Conservation (phyloP, 768 basidiomycete genomes). For the Chalciporus chontae region DNA sequence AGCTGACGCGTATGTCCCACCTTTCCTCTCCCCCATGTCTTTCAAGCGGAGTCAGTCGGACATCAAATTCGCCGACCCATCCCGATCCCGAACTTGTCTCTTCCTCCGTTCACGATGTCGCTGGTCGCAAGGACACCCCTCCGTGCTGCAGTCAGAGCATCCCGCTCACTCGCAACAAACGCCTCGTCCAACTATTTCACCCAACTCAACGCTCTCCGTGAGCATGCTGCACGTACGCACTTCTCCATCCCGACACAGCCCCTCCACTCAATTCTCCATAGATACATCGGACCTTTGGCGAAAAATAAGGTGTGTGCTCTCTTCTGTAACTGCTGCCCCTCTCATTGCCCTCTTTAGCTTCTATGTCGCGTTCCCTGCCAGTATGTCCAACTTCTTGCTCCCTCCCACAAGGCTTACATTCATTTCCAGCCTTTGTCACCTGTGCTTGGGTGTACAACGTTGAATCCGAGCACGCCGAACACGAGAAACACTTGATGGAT, state of each 20-base stretch:
- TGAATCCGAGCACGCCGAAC: constrained; percentile 64
- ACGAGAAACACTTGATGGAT: constrained; percentile 64
- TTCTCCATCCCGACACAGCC: constrained; percentile 5
- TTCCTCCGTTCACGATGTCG: constrained; percentile 38
- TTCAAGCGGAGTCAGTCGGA: constrained; percentile 27
- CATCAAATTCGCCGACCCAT: constrained; percentile 6
- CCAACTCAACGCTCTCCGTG: constrained; percentile 53
- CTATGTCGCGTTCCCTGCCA: constrained; percentile 72
- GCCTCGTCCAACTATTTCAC: constrained; percentile 43
- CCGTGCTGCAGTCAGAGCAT: constrained; percentile 39
- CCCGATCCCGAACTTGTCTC: constrained; percentile 30
- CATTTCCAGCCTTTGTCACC: constrained; percentile 18
- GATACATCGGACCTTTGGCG: constrained; percentile 82
- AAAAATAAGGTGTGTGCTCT: constrained; percentile 68
- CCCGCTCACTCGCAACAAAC: constrained; percentile 38
- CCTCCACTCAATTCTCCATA: constrained; percentile 28
- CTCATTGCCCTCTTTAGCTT: constrained; percentile 41
- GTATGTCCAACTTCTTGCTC: constrained; percentile 42
- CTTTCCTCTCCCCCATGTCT: constrained; percentile 45
- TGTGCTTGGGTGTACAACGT: constrained; percentile 48
- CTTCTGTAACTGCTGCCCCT: neutral
- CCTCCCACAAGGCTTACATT: constrained; percentile 11
- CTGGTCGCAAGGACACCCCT: constrained; percentile 46
- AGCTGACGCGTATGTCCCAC: constrained; percentile 22
- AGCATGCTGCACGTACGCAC: constrained; percentile 61